These are phyloP conservation scores for Xylaria palmicola DNA, from an alignment of 495 filamentous ascomycete genomes.

Conservation along the genomic window DNA sequence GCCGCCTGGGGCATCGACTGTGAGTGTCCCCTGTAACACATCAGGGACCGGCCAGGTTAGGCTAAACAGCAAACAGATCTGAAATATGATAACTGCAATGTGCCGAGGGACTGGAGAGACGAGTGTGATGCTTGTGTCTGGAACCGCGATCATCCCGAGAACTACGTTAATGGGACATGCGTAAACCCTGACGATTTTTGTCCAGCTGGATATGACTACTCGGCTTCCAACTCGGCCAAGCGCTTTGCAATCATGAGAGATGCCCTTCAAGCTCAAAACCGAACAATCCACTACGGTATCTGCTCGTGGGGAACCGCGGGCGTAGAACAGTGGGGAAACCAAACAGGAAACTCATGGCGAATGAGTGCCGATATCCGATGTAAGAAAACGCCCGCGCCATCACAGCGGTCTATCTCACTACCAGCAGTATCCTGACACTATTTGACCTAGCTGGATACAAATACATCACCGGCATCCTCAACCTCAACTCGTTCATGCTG, in stretches of 20 bases:
- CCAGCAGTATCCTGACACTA: conserved; percentile 21
- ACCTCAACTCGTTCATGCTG: conserved; percentile 50
- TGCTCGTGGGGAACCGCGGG: conserved; percentile 60
- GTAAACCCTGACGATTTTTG: conserved; percentile 38
- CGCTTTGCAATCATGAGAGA: conserved; percentile 61
- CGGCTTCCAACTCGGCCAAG: conserved; percentile 47
- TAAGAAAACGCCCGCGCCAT: background rate
- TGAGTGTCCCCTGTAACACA: conserved; percentile 23
- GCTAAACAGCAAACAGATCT: conserved; percentile 36
- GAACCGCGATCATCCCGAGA: conserved; percentile 24
- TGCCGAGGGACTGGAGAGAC: conserved; percentile 44
- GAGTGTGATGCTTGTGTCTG: conserved; percentile 12
- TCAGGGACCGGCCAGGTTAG: background rate
- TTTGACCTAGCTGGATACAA: conserved; percentile 31
- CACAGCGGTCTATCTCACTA: conserved; percentile 21
- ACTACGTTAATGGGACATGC: conserved; percentile 34
- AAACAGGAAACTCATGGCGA: conserved; percentile 58
- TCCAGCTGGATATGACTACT: conserved; percentile 50
- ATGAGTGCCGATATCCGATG: conserved; percentile 53
- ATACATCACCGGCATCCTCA: conserved; percentile 44
- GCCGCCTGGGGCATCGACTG: conserved; percentile 67
- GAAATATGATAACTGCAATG: conserved; percentile 74
- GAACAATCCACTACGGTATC: conserved; percentile 63
- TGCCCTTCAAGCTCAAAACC: conserved; percentile 53
- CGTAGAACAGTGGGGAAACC: conserved; percentile 47